Base-by-base conservation (phyloP, 306 rosid species). In the Luffa aegyptiaca region DNA sequence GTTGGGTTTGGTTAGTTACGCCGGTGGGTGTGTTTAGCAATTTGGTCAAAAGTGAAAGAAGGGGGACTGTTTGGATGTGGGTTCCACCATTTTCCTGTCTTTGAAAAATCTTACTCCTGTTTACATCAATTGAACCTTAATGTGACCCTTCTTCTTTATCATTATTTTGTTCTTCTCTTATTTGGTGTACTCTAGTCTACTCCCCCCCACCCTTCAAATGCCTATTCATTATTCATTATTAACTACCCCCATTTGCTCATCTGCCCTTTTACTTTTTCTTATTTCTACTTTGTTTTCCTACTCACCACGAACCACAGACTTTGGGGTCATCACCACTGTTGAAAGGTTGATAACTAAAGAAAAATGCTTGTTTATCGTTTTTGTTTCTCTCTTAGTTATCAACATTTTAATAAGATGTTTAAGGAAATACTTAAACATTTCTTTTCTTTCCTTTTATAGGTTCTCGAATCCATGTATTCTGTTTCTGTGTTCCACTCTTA, bases 11-110 rank as follows among this genome's bases (percentile, higher is more conserved):
- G 16, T 37, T 37, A 6, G 10, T 5, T 65, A 65, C n/a, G 8
- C 17, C 2, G 71, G 71, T 64, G 71, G 71, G 71, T 64, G 71
- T 13, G 45, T 5, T 1, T 42, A 10, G n/a, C 33, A 69, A 69
- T 42, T 44, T 20, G 84, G 86, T 85, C 88, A 85, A 85, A 74
- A 10, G 57, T 65, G 20, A 21, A 71, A 45, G 18, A 16, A 18
- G 73, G 7, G 31, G 48, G 44, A 1, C 48, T 71, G 58, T 71
- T 9, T 1, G 81, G 21, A 45, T n/a, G 61, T 53, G 75, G 83
- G 82, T 6, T 68, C 82, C 57, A 36, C 20, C 3, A 3, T 33
- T 44, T 71, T 3, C 73, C 21, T 17, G 48, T 66, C 72, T 37
- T 48, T 46, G 12, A 48, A 72, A 66, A 41, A 66, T 39, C 13